Percentiles rank a stretch among this genome's conserved stretches.
These are phyloP conservation scores for Trichophyton schoenleinii DNA, from an alignment of 2,329 filamentous ascomycete genomes.

Conservation along the genomic window DNA sequence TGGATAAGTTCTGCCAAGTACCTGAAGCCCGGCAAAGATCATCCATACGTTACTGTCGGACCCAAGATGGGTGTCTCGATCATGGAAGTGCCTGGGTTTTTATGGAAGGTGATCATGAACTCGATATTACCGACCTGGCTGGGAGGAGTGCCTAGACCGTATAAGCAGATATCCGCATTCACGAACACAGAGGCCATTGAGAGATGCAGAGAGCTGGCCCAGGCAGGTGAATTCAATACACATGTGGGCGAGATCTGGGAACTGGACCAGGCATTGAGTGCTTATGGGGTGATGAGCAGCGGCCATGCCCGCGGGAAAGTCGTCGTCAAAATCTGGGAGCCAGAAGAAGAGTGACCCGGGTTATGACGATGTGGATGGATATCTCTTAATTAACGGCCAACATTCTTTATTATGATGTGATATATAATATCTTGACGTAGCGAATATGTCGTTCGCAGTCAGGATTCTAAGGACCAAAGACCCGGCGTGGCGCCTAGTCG, in stretches of 20 bases:
- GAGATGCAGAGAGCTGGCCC: constrained; percentile 8
- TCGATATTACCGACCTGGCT: constrained; percentile 7
- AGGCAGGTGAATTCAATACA: constrained; percentile 6
- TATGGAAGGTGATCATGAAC: constrained; percentile 12
- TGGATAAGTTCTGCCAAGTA: constrained; percentile 8
- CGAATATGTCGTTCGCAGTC: no score
- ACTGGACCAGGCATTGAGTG: constrained; percentile 3
- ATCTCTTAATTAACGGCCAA: neutral
- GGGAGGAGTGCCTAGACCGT: constrained; percentile 9
- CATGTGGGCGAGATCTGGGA: constrained; percentile 5
- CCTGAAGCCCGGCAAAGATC: constrained; percentile 9
- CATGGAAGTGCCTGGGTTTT: constrained; percentile 6
- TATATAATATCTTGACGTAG: no score
- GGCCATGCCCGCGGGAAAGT: constrained; percentile 11
- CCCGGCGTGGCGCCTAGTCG: no score
- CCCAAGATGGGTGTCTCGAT: constrained; percentile 6
- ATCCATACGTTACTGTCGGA: constrained; percentile 9
- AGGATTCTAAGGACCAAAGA: no score
- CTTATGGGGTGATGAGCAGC: constrained; percentile 5
- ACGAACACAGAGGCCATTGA: constrained; percentile 8
- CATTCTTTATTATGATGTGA: no score
- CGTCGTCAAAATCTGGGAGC: constrained; percentile 9
- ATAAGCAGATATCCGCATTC: constrained; percentile 11
- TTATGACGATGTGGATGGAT: neutral
- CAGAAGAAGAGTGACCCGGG: neutral